A percentile compares a stretch with the other conserved stretches of the same genome.
These are phyloP conservation scores for Coffea canephora DNA, from an alignment of 257 asterid genomes.

Conservation along the genomic window DNA sequence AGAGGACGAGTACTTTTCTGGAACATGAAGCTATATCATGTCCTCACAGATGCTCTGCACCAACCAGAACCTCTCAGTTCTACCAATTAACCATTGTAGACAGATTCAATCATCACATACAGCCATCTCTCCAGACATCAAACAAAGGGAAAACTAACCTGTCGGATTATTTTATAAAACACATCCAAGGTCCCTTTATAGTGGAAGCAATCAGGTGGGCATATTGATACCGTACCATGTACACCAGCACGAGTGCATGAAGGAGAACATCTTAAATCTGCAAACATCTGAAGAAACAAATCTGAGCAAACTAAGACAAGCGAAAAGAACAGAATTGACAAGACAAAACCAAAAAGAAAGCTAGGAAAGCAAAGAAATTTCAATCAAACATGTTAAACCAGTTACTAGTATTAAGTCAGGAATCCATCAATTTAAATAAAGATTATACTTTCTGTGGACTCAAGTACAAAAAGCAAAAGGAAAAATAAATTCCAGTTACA, in stretches of 20 bases:
- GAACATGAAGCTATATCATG: neutral
- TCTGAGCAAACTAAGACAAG: slow-evolving; percentile 14
- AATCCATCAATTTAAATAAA: neutral
- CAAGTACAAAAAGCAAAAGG: neutral
- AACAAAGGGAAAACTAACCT: slow-evolving; percentile 45
- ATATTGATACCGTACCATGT: slow-evolving; percentile 83
- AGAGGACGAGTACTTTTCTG: neutral
- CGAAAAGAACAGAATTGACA: too few species aligned
- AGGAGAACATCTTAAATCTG: slow-evolving; percentile 96
- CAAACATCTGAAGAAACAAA: slow-evolving; percentile 68
- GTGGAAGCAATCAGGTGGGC: slow-evolving; percentile 96
- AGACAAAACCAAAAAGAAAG: neutral
- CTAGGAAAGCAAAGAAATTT: neutral
- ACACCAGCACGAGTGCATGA: slow-evolving; percentile 96
- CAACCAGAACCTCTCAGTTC: neutral
- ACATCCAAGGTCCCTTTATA: slow-evolving; percentile 93
- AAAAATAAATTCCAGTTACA: neutral
- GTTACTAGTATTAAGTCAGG: neutral
- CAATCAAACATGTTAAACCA: neutral
- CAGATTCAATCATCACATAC: neutral
- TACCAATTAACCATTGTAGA: neutral
- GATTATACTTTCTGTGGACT: neutral
- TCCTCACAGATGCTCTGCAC: neutral
- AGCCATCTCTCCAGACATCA: neutral
- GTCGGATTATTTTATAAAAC: slow-evolving; percentile 80